Evolutionary conservation across 345 rosid species (phyloP), one percentile per base, ranked within the genome.

Genomic region (Jatropha curcas): DNA sequence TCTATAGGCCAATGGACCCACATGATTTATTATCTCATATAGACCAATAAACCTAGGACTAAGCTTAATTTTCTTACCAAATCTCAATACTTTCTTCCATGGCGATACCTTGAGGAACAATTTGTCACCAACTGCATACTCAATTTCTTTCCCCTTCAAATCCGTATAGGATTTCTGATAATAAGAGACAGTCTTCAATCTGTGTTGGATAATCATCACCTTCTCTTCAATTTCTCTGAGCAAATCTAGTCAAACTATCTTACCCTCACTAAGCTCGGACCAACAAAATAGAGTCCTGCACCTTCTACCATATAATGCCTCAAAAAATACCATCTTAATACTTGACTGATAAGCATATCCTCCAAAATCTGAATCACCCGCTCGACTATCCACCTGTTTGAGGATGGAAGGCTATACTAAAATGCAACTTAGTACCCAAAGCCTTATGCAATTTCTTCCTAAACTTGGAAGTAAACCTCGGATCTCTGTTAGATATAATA

Each of bases 321-420:
- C 61, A 6, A 70, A 71, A 14, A 57, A 71, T 28, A 73, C 82
- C 82, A 79, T 79, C 62, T 61, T 66, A 12, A 5, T 55, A 7
- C 39, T 35, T 35, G 39, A 3, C 39, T 35, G 7, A 35, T 35
- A 35, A 35, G 7, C 7, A 35, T 3, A 35, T 35, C 39, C 39
- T 35, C 7, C 4, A 35, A 7, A 3, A 35, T 3, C 7, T 35
- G 39, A 35, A 35, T 35, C 7, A 35, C 39, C 3, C 39, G 3
- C 7, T 35, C 39, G 39, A 35, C 7, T 35, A 7, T 3, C 39
- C 7, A 35, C 7, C 39, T 7, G 3, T 35, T 35, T 35, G 39
- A 35, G 39, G 39, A 35, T 35, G 39, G 7, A 35, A 35, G 39
- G 39, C 39, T 35, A 35, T 35, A 35, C 7, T 35, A 7, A 35